phyloP scores from a whole-genome alignment of 805 yeast species.

The Teunomyces lycoperdinae region DNA sequence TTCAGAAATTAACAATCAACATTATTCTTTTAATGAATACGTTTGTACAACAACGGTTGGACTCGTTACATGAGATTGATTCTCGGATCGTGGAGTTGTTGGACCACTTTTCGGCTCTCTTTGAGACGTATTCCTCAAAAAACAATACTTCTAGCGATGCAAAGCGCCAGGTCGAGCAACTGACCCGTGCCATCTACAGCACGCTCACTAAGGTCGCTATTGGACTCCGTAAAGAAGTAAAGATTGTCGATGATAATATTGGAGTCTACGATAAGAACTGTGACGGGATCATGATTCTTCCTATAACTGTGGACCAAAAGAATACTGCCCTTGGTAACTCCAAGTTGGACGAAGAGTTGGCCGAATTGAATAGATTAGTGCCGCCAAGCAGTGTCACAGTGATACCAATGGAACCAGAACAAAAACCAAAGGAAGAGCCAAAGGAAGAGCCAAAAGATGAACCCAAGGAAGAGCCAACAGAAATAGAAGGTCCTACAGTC shows the following conservation, averaged over 20 bases:
- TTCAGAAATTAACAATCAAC: neutral
- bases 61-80: constrained; percentile 52
- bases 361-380: constrained; percentile 11
- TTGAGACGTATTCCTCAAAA: constrained; percentile 38
- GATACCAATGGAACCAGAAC: constrained; percentile 4
- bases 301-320: constrained; percentile 66
- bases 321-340: constrained; percentile 64
- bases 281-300: constrained; percentile 53
- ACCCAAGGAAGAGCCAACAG: neutral
- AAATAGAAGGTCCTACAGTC: neutral
- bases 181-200: constrained; percentile 48
- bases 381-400: constrained; percentile 9
- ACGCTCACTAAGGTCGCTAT: constrained; percentile 59
- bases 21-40: constrained; percentile 9
- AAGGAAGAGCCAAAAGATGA: neutral
- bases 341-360: constrained; percentile 51
- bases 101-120: constrained; percentile 46
- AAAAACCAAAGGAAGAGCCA: neutral
- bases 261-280: constrained; percentile 46
- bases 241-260: constrained; percentile 57
- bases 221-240: constrained; percentile 62
- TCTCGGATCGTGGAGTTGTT: constrained; percentile 49
- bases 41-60: constrained; percentile 50
- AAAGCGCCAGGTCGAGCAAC: constrained; percentile 38
- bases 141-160: constrained; percentile 14